Base-by-base conservation (phyloP, 805 yeast genomes). In the Isabelozyma pseudorhagii region DNA sequence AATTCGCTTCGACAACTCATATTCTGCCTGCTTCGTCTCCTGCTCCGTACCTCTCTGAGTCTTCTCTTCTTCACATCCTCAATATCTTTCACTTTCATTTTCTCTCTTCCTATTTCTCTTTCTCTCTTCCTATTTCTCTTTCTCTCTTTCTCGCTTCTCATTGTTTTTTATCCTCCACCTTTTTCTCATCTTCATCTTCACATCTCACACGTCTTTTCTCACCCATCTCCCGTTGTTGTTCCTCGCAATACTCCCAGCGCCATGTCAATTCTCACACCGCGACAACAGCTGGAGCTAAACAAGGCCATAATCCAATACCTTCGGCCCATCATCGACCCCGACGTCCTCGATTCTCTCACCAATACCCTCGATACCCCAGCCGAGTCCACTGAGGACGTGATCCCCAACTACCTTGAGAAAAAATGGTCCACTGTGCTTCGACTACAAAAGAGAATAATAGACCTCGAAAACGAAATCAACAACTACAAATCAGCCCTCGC, bases 371-470 rank as follows among this genome's bases (percentile, higher is more conserved):
- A 53, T 10, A 54, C 50, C 17, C 55, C 51, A 15, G 27, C 41
- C 45, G 38, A 40, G 45, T 44, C 40, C 44, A 17, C 48, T 47
- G 70, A 63, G 27, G 62, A 57, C 46, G 56, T 70, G 5, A 68
- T 73, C 9, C 67, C 73, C 45, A 62, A 71, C 53, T 74, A 73
- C 51, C 69, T 89, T 39, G 89, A 86, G 56, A 86, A 85, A 67
- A 92, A 91, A 69, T 92, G 97, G 97, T 77, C 85, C 0, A 84
- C 96, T 0, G 93, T 92, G 4, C 75, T 89, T 31, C 72, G 96
- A 43, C 72, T 93, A 29, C 97, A 93, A 67, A 80, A 83, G 53
- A 79, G 81, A 58, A 84, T 85, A 41, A 70, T 85, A 50, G 93
- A 85, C 46, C 66, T 90, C 42, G 96, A 92, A 59, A 67, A 76